Evolutionary conservation across 768 basidiomycete species (phyloP).

Genomic region (Tricholoma matsutake): DNA sequence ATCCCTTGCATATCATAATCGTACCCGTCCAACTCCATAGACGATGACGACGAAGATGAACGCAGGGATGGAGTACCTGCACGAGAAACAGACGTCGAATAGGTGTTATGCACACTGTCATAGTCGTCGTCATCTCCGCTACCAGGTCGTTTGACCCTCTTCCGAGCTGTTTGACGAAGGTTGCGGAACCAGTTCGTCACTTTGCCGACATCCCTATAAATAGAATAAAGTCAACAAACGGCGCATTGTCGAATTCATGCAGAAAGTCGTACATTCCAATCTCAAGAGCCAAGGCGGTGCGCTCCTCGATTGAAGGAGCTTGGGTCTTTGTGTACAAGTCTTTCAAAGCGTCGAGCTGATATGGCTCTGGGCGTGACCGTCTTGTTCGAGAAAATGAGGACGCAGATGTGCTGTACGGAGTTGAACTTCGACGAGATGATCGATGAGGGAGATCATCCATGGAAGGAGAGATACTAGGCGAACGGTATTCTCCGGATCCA

Average conservation of each 20-base stretch:
- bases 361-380: constrained; percentile 75
- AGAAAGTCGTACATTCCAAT: constrained; percentile 62
- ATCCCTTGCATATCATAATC: constrained; percentile 40
- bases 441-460: constrained; percentile 37
- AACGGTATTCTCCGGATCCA: constrained; percentile 27
- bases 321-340: constrained; percentile 63
- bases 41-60: constrained; percentile 50
- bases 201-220: constrained; percentile 69
- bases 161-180: constrained; percentile 76
- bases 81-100: constrained; percentile 47
- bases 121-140: constrained; percentile 48
- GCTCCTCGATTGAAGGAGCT: constrained; percentile 79
- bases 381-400: constrained; percentile 51
- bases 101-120: constrained; percentile 33
- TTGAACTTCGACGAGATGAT: constrained; percentile 36
- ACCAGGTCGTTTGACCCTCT: constrained; percentile 53
- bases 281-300: constrained; percentile 66
- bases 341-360: constrained; percentile 74
- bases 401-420: constrained; percentile 42
- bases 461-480: constrained; percentile 40
- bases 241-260: constrained; percentile 12
- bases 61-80: constrained; percentile 48
- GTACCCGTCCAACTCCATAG: constrained; percentile 50
- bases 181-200: constrained; percentile 91
- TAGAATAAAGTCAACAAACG: constrained; percentile 15